Evolutionary conservation across 2,329 filamentous ascomycete genomes (phyloP).

Genomic region (Shiraia bambusicola): DNA sequence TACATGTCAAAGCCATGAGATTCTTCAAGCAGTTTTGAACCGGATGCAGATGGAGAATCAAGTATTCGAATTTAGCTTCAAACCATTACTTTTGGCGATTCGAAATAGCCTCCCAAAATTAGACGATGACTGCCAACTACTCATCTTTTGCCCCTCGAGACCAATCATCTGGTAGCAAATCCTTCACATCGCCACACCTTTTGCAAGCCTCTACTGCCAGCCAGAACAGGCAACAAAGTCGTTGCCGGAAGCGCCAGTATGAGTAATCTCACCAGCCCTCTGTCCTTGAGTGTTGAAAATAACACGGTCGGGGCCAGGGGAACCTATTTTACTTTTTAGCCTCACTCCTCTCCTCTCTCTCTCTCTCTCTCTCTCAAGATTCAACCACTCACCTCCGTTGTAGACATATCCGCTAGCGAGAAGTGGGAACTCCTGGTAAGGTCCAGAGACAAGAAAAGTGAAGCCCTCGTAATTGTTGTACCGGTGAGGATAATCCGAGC

Average conservation of each 20-base stretch:
- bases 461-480: conserved; percentile 67
- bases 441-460: conserved; percentile 57
- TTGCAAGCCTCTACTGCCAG: conserved; percentile 9
- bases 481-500: conserved; percentile 57
- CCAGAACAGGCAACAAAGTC: conserved; percentile 65
- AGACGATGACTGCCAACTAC: too few species aligned
- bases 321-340: too few species aligned
- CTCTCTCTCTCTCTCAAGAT: too few species aligned
- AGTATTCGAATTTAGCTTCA: too few species aligned
- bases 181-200: not conserved
- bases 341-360: too few species aligned
- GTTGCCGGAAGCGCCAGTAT: conserved; percentile 68
- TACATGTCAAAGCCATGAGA: too few species aligned
- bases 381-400: conserved; percentile 58
- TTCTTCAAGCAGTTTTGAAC: too few species aligned
- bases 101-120: too few species aligned
- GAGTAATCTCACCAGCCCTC: conserved; percentile 67
- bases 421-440: conserved; percentile 67
- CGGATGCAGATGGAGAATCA: too few species aligned
- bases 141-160: not conserved
- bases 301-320: conserved; percentile 67
- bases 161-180: conserved; percentile 1
- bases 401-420: conserved; percentile 52
- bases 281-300: conserved; percentile 60
- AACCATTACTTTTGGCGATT: too few species aligned